Evolutionary conservation across 805 yeast species (phyloP).

Genomic region (Scheffersomyces spartinae): DNA sequence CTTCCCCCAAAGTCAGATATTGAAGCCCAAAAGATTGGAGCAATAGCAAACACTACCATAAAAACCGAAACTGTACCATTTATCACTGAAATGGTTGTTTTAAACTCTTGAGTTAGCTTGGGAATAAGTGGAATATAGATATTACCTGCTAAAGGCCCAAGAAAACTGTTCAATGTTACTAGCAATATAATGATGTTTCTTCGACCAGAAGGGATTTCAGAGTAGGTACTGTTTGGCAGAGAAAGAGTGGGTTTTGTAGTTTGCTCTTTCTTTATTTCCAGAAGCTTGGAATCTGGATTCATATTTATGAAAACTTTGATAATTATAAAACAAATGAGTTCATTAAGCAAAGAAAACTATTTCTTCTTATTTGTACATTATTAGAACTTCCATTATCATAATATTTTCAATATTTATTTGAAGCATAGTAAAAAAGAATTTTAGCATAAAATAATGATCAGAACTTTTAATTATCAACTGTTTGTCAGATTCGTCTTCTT

Average conservation of each 20-base stretch:
- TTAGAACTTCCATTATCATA: too few relatives aligned
- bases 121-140: conserved; percentile 47
- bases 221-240: conserved; percentile 12
- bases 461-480: conserved; percentile 5
- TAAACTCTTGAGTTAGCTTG: conserved; percentile 26
- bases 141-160: conserved; percentile 49
- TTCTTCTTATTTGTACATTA: too few relatives aligned
- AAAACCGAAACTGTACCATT: conserved; percentile 48
- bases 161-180: conserved; percentile 37
- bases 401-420: too few relatives aligned
- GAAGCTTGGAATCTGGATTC: too few relatives aligned
- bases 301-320: too few relatives aligned
- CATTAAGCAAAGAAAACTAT: too few relatives aligned
- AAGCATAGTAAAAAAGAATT: too few relatives aligned
- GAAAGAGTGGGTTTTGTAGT: not conserved
- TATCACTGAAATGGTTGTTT: conserved; percentile 29
- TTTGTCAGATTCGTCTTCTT: too few relatives aligned
- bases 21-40: conserved; percentile 46
- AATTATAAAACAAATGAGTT: too few relatives aligned
- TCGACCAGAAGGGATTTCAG: conserved; percentile 22
- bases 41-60: conserved; percentile 44
- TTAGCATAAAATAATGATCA: too few relatives aligned
- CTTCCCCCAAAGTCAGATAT: conserved; percentile 44
- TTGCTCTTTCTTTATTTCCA: too few relatives aligned
- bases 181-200: conserved; percentile 21